Base-by-base conservation (phyloP, 164 flowering plant species). In the Stephania japonica region DNA sequence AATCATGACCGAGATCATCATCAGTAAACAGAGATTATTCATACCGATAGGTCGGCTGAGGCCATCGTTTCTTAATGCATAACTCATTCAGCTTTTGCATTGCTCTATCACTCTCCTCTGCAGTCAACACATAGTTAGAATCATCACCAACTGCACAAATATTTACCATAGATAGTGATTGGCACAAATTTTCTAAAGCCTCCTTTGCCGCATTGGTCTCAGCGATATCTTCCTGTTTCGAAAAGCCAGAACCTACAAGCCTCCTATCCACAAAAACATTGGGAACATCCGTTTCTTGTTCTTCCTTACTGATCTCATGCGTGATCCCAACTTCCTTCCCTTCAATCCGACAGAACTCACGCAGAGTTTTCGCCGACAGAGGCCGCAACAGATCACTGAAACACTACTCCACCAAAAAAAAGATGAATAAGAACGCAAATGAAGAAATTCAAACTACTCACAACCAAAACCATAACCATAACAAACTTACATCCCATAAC, bases 401-500 rank as follows among this genome's bases (percentile, higher is more conserved):
- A 16, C 81, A 75, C 95, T 90, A 67, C 24, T 76, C 49, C 12
- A 47, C 4, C 12, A 47, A 47, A 1, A 0, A 47, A 47, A 16
- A 70, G 53, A 71, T 1, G 12, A 61, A 59, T 32, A 49, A 42
- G n/a, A 56, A 50, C 23, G 21, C 4, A 71, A 27, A 5, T 43
- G 53, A 47, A 47, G 53, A 65, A 25, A n/a, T 42, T 23, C 14
- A 42, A 16, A 63, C 38, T 23, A 47, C 18, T 43, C 14, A 47
- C 9, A 9, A 25, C 73, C 38, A 32, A 2, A 32, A 32, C 38
- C 38, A 32, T 2, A 32, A 32, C 38, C 38, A 32, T 32, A 32
- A 32, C 38, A 32, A 32, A 32, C 38, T 83, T 44, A 93, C 97
- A 86, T 67, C 56, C 97, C 98, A 94, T 2, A 90, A 78, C 4